Evolutionary conservation across 1,284 basidiomycete species (phyloP), one percentile per base, ranked within the genome.

Genomic region (Boletellus sp.): DNA sequence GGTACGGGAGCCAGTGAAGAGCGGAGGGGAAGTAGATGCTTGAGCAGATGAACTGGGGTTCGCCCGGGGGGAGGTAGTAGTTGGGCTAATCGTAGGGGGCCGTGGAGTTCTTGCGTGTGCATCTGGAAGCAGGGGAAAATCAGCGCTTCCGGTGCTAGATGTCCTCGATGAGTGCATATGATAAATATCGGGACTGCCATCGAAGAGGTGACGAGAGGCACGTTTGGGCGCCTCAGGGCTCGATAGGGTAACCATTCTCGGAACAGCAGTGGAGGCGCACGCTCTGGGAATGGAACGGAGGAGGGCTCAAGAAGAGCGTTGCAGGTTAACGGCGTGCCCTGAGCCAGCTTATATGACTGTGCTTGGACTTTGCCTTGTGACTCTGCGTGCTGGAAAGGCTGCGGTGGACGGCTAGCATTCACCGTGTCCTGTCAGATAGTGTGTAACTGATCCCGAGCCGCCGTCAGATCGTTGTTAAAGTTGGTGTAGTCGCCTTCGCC

Each of bases 61-160:
- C 38, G 80, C 68, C 6, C 79, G 78, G 16, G 79, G 79, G 33
- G 76, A 74, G 33, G 74, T 65, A 54, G 76, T 76, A 49, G 55
- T 63, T 22, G 70, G 71, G 56, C 60, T 59, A 45, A 46, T 11
- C 2, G 53, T 44, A 30, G 32, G 66, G 53, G 74, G 71, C 53
- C 67, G 72, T 26, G 66, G 57, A 1, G 65, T 39, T 47, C 61
- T 49, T 19, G 50, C 19, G 22, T 62, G 54, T 5, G 16, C 45
- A 11, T 67, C 59, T 13, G 41, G 46, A 10, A 61, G 54, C 1
- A 65, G 44, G 4, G 60, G 55, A 4, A 26, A 41, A 4, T 66
- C 62, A 1, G 53, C 3, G 36, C 58, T 66, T 32, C 55, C 24
- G 1, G 54, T 43, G 26, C 60, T 65, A 7, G 61, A 52, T n/a